Evolutionary conservation across 1,284 basidiomycete species (phyloP), one percentile per base, ranked within the genome.

Genomic region (Cutaneotrichosporon sp.): DNA sequence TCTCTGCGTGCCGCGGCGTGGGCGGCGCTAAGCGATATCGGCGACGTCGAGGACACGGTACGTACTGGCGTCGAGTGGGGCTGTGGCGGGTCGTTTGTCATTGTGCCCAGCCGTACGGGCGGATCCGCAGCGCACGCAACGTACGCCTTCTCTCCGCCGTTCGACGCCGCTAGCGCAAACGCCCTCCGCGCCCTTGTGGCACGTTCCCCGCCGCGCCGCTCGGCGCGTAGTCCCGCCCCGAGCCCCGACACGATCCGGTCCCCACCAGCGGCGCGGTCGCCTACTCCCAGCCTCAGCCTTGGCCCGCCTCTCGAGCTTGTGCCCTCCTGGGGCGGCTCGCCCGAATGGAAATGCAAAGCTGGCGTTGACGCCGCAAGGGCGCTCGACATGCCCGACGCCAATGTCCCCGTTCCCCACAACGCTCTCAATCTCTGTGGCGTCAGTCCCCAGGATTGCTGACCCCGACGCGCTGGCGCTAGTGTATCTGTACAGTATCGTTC

Each of bases 1-100:
- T 45, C 43, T 18, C 30, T 45, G n/a, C 43, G 43, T 15, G 43
- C 30, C 3, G 43, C 43, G 18, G 43, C 43, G 13, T 45, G 43
- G 43, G 20, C 17, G 10, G 43, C 43, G 12, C 43, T 45, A 3
- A 33, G 21, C 8, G 43, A 45, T 18, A 33, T 35, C 43, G 43
- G 34, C 5, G 18, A 17, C 17, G 43, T 21, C 18, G 20, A 21
- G 4, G 18, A 30, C 33, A 12, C 18, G 10, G 9, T 10, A 5
- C 33, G 17, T 12, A 35, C 26, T 5, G 26, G 26, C 10, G 26
- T 45, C 18, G 13, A 14, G 13, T 45, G 43, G 43, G 8, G 17
- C 4, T 14, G 18, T 1, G 43, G 43, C 12, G 41, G 41, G 12
- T n/a, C 12, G 4, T 45, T 45, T 18, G 30, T 18, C 4, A 45